Base-by-base conservation (phyloP, 768 basidiomycete species). In the Cyathus striatus region DNA sequence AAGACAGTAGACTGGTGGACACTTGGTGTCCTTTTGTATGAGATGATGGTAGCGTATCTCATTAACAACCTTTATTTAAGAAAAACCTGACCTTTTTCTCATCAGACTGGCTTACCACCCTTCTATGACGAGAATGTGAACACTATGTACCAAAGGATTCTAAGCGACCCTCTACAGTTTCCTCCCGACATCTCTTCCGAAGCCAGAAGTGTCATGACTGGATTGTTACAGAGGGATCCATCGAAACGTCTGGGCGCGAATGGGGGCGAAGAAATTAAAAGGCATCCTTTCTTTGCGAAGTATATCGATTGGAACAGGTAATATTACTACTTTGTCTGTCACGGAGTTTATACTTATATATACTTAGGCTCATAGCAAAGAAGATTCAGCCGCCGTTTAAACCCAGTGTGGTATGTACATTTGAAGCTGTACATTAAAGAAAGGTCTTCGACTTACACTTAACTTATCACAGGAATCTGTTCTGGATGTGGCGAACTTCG, bases 1-100 rank as follows among this genome's bases (percentile, higher is more conserved):
- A 94, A 94, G 58, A 96, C 95, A 0, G 96, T 99, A 13, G 95
- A 99, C 57, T 99, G 95, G 95, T 94, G 90, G 95, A 98, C 95
- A 1, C 73, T 97, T 3, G 96, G 95, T 25, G 94, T 98, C 16
- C 75, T 99, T 41, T 74, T 98, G 34, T 98, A 91, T 57, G 95
- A 99, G 67, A 95, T 97, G 88, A 90, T 90, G 88, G 87, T 83
- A 42, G 18, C 69, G 55, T 22, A 40, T 27, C 22, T 30, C 5
- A n/a, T n/a, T n/a, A n/a, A n/a, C 30, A 32, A 32, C 5, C 9
- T 42, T 12, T 24, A 23, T 45, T n/a, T 12, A 40, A 36, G 12
- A 32, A 12, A 12, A 32, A 32, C 30, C 13, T 12, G 3, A 32
- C 30, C 16, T 32, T 16, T 3, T 12, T 30, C 7, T n/a, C 16